Conservation (phyloP, 2,329 filamentous ascomycete genomes). For the Pezicula carpinea region DNA sequence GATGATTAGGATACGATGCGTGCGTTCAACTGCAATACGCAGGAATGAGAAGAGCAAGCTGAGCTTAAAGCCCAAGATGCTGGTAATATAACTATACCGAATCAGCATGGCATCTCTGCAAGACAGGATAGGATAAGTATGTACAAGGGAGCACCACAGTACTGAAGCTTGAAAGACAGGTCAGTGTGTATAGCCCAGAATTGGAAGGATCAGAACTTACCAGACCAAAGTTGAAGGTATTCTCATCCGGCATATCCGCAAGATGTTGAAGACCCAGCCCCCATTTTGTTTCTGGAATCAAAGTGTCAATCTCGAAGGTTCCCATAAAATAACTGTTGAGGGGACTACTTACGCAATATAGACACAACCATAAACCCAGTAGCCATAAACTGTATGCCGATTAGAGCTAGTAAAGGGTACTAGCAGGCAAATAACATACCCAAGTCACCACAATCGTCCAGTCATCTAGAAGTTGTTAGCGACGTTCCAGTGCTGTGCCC, state of each 20-base stretch:
- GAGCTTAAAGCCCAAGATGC: conserved; percentile 43
- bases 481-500: not conserved
- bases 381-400: conserved; percentile 11
- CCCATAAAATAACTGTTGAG: no score
- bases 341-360: conserved; percentile 30
- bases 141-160: conserved; percentile 38
- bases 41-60: conserved; percentile 40
- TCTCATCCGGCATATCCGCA: conserved; percentile 33
- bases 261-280: conserved; percentile 34
- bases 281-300: conserved; percentile 37
- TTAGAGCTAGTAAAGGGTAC: not conserved
- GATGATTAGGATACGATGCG: conserved; percentile 31
- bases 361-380: conserved; percentile 33
- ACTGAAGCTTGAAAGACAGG: conserved; percentile 30
- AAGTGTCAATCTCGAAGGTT: not conserved
- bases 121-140: conserved; percentile 9
- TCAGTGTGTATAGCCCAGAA: not conserved
- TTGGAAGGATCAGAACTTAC: conserved; percentile 18
- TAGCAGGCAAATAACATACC: conserved; percentile 15
- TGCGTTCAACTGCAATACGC: conserved; percentile 36
- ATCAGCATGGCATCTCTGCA: not conserved
- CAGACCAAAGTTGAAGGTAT: conserved; percentile 35
- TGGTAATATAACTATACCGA: conserved; percentile 32
- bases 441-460: conserved; percentile 28
- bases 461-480: conserved; percentile 21